These are phyloP conservation scores for Gelatoporia subvermispora DNA, from an alignment of 768 basidiomycete species.

Conservation along the genomic window DNA sequence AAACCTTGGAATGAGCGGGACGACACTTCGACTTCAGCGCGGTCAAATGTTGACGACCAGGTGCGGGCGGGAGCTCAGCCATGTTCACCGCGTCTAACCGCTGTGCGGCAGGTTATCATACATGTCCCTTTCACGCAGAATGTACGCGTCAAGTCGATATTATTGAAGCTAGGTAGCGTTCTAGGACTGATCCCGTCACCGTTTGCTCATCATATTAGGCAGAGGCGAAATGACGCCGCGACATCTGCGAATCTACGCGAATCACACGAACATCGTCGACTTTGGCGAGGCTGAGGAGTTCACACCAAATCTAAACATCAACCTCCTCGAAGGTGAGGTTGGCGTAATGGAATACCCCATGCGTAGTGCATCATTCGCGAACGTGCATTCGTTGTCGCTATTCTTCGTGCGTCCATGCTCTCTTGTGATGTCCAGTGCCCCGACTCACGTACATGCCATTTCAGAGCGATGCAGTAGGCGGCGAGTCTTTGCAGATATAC, in stretches of 20 bases:
- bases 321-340: constrained; percentile 65
- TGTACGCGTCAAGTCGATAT: constrained; percentile 67
- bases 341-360: constrained; percentile 74
- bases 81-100: constrained; percentile 6
- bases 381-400: constrained; percentile 65
- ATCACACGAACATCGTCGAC: constrained; percentile 70
- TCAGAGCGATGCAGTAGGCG: constrained; percentile 66
- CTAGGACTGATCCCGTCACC: too few species aligned
- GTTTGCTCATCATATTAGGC: constrained; percentile 36
- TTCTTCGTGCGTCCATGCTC: constrained; percentile 68
- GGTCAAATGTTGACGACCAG: constrained; percentile 85
- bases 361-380: constrained; percentile 70
- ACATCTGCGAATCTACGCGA: constrained; percentile 72
- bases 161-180: constrained; percentile 68
- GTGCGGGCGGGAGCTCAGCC: constrained; percentile 40
- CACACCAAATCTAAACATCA: constrained; percentile 67
- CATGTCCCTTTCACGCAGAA: constrained; percentile 79
- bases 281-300: constrained; percentile 67
- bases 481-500: constrained; percentile 62
- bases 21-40: constrained; percentile 56
- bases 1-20: constrained; percentile 83
- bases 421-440: neutral
- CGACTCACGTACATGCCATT: neutral
- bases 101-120: constrained; percentile 60
- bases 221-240: constrained; percentile 72